These are phyloP conservation scores for Sporothrix pallida DNA, from an alignment of 2,329 filamentous ascomycete species.

Conservation along the genomic window DNA sequence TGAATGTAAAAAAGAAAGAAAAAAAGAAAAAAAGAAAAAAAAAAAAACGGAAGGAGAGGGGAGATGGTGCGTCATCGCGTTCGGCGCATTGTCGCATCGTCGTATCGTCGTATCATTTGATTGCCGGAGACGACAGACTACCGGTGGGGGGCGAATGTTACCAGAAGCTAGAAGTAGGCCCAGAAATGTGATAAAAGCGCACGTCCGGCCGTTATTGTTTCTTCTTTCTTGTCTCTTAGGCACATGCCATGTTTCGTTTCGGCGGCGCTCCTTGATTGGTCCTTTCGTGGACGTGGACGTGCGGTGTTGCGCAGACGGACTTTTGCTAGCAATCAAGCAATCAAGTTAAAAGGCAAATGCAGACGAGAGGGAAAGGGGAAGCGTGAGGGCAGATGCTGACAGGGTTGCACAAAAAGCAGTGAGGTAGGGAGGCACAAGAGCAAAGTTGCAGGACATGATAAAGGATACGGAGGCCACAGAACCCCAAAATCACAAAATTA, in stretches of 20 bases:
- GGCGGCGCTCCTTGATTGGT: background rate
- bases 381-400: background rate
- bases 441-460: background rate
- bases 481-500: background rate
- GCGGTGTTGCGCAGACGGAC: background rate
- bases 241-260: constrained; percentile 10
- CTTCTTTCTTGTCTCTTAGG: background rate
- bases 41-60: background rate
- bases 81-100: background rate
- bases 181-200: background rate
- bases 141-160: background rate
- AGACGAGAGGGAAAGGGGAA: constrained; percentile 17
- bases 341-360: background rate
- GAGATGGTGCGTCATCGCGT: constrained; percentile 24
- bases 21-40: background rate
- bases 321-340: background rate
- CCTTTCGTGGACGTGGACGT: background rate
- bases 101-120: background rate
- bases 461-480: too few species aligned
- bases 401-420: background rate
- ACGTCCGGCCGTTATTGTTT: background rate
- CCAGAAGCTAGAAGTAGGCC: background rate
- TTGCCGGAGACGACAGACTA: background rate
- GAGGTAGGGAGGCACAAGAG: background rate
- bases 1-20: background rate